A percentile compares a stretch with the other conserved stretches of the same genome.
Conservation (phyloP, 495 filamentous ascomycete genomes). For the Penicillium argentinense region DNA sequence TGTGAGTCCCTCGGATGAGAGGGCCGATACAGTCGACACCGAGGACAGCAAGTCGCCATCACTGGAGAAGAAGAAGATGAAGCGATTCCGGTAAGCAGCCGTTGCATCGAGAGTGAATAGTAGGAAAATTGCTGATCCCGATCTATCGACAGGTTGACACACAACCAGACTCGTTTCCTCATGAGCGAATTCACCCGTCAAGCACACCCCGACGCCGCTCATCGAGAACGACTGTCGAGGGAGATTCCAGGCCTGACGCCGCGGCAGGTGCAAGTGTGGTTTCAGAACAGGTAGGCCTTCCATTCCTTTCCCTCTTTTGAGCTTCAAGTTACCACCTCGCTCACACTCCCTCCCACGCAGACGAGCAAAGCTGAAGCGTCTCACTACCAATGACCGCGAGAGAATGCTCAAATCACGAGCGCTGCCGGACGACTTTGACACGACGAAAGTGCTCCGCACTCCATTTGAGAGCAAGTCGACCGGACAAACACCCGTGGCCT, state of each 20-base stretch:
- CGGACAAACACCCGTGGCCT: conserved; percentile 34
- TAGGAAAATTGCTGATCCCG: background rate
- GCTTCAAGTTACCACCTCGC: background rate
- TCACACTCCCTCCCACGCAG: conserved; percentile 46
- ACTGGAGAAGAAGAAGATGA: conserved; percentile 90
- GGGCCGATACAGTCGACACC: conserved; percentile 24
- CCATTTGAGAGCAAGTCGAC: conserved; percentile 48
- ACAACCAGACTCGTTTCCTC: conserved; percentile 93
- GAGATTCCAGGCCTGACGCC: conserved; percentile 94
- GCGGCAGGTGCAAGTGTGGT: conserved; percentile 97
- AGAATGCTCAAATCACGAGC: conserved; percentile 92
- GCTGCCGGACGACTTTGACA: conserved; percentile 89
- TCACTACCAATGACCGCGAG: conserved; percentile 90
- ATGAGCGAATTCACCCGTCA: conserved; percentile 98
- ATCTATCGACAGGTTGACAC: conserved; percentile 71
- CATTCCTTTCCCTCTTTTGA: conserved; percentile 28
- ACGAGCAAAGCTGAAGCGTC: conserved; percentile 90
- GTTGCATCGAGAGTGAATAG: background rate
- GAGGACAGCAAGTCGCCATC: conserved; percentile 25
- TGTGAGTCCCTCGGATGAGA: conserved; percentile 37
- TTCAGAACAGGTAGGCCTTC: conserved; percentile 97
- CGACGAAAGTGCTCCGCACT: conserved; percentile 85
- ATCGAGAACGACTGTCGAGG: conserved; percentile 83
- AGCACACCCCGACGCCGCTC: conserved; percentile 90
- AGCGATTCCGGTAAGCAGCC: conserved; percentile 76